Conservation (phyloP, 352 stramenopile genomes). For the Halophytophthora batemanensis region DNA sequence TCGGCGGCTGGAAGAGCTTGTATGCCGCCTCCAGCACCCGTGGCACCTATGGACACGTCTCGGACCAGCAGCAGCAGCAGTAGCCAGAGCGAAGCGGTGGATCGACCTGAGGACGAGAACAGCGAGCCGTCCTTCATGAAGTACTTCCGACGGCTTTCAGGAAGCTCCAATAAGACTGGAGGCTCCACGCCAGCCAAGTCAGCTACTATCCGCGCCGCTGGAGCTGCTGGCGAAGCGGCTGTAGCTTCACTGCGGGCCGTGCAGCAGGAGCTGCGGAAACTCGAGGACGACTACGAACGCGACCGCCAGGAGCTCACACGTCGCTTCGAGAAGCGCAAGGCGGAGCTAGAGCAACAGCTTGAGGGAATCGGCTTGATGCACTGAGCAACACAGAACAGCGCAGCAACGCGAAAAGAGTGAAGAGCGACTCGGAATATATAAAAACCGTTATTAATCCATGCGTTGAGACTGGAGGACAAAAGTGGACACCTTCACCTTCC, state of each 20-base stretch:
- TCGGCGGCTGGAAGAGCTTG: constrained; percentile 6
- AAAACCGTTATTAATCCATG: constrained; percentile 15
- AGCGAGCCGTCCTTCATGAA: constrained; percentile 82
- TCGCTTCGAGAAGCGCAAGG: constrained; percentile 45
- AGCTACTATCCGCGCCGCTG: constrained; percentile 23
- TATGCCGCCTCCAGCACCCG: constrained; percentile 19
- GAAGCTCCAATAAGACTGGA: constrained; percentile 5
- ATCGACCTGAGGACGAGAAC: constrained; percentile 14
- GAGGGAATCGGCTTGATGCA: constrained; percentile 25
- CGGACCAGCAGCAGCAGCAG: constrained; percentile 20
- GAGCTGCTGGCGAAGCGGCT: constrained; percentile 15
- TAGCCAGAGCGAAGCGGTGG: constrained; percentile 11
- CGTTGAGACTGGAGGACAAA: not conserved
- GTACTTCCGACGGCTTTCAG: constrained; percentile 59
- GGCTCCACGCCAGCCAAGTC: constrained; percentile 11
- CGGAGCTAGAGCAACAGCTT: constrained; percentile 47
- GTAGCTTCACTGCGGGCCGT: constrained; percentile 21
- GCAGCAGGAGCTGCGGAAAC: constrained; percentile 46
- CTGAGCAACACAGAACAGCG: constrained; percentile 9
- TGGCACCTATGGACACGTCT: constrained; percentile 12
- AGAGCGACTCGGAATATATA: not conserved
- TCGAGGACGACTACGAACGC: constrained; percentile 50
- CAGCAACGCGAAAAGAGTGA: constrained; percentile 2
- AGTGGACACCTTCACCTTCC: not conserved
- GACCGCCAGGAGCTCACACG: constrained; percentile 36